Evolutionary conservation across 148 eudicot species (phyloP).

Genomic region (Agrostemma githago): DNA sequence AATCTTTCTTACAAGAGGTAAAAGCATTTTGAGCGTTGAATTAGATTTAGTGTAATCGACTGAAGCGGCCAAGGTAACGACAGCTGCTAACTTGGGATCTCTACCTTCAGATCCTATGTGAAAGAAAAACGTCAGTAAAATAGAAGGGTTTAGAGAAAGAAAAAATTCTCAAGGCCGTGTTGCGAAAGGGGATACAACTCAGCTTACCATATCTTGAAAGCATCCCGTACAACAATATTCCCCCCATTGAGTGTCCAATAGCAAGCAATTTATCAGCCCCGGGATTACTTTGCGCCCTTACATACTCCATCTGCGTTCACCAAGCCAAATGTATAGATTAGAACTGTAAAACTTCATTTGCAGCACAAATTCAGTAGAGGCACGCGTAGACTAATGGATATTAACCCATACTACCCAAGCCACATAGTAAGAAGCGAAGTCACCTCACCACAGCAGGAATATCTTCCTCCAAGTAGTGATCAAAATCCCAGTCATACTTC

Average conservation of each 20-base stretch:
- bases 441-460: conserved; percentile 99
- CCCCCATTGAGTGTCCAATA: conserved; percentile 99
- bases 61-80: conserved; percentile 89
- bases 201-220: conserved; percentile 72
- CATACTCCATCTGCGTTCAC: conserved; percentile 70
- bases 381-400: neutral
- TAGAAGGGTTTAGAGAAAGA: neutral
- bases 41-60: conserved; percentile 89
- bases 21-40: conserved; percentile 78
- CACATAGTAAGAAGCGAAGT: conserved; percentile 42
- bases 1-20: conserved; percentile 79
- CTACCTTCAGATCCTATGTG: conserved; percentile 63
- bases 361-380: neutral
- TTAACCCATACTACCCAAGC: conserved; percentile 6
- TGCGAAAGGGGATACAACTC: neutral
- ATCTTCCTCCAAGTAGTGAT: conserved; percentile 89
- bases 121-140: neutral
- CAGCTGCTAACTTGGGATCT: conserved; percentile 71
- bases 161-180: neutral
- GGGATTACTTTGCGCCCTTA: conserved; percentile 66
- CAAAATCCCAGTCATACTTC: conserved; percentile 97
- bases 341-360: neutral
- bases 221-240: conserved; percentile 88
- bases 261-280: conserved; percentile 84
- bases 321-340: conserved; percentile 5